Conservation (phyloP, 2,329 filamentous ascomycete species). For the Fusarium albidum region DNA sequence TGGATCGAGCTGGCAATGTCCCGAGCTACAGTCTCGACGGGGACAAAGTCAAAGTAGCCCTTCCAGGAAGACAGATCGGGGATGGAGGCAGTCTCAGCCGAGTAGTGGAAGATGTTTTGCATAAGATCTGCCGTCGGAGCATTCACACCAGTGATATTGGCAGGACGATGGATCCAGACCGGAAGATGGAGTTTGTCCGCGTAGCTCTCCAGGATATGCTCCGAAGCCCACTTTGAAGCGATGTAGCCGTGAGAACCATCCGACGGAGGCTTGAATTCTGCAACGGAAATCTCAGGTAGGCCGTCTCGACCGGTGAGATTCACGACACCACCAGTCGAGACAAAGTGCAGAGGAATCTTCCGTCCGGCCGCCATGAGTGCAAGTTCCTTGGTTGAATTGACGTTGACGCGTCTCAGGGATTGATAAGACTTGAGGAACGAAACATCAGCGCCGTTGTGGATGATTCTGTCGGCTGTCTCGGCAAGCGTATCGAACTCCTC, state of each 20-base stretch:
- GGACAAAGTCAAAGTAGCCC: slow-evolving; percentile 11
- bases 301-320: background rate
- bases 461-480: slow-evolving; percentile 52
- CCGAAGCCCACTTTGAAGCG: slow-evolving; percentile 46
- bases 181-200: background rate
- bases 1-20: background rate
- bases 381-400: slow-evolving; percentile 43
- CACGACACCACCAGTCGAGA: slow-evolving; percentile 44
- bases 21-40: background rate
- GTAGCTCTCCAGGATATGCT: slow-evolving; percentile 39
- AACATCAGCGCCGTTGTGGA: slow-evolving; percentile 56
- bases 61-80: slow-evolving; percentile 9
- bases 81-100: background rate
- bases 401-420: slow-evolving; percentile 40
- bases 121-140: background rate
- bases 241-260: slow-evolving; percentile 40
- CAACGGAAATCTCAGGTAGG: background rate
- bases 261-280: background rate
- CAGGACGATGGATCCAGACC: slow-evolving; percentile 6
- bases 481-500: slow-evolving; percentile 41
- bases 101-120: slow-evolving; percentile 11
- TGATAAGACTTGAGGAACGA: slow-evolving; percentile 45
- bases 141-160: background rate
- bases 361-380: slow-evolving; percentile 30
- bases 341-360: slow-evolving; percentile 47